phyloP scores from a whole-genome alignment of 139 green algal species.

The Closterium sp. region DNA sequence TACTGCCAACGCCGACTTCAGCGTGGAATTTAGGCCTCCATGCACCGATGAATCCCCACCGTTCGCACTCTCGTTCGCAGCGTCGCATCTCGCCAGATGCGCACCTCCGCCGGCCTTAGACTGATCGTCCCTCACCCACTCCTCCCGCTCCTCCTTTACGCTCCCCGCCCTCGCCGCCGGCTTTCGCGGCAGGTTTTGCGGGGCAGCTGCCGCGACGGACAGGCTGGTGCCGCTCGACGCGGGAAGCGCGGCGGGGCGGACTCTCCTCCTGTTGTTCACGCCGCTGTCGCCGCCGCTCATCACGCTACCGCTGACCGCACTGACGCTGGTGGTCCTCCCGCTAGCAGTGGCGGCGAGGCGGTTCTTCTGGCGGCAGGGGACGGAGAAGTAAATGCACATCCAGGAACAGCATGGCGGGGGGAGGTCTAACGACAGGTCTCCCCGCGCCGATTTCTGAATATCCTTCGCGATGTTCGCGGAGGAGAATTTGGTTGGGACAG shows the following conservation, averaged over 20 bases:
- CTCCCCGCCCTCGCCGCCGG: too few relatives aligned
- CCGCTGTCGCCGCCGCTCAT: background rate
- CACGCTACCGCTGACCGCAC: background rate
- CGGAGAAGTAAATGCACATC: slow-evolving; percentile 8
- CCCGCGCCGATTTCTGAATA: background rate
- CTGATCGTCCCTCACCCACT: background rate
- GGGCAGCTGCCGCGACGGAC: background rate
- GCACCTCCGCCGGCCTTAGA: background rate
- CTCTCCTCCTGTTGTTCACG: background rate
- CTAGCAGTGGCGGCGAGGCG: background rate
- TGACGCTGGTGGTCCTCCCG: background rate
- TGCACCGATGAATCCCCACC: background rate
- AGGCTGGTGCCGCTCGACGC: background rate
- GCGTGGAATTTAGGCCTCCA: background rate
- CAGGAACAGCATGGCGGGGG: slow-evolving; percentile 1
- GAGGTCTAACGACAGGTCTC: background rate
- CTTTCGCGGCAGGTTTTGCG: background rate
- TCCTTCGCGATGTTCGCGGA: background rate
- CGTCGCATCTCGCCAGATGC: background rate
- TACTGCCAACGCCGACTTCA: background rate
- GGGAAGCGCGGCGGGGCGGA: background rate
- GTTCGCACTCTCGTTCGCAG: background rate
- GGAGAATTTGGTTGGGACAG: background rate
- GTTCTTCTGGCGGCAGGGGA: background rate
- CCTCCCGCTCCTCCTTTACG: background rate